phyloP scores from a whole-genome alignment of 169 alveolate genomes.

The Babesia divergens region DNA sequence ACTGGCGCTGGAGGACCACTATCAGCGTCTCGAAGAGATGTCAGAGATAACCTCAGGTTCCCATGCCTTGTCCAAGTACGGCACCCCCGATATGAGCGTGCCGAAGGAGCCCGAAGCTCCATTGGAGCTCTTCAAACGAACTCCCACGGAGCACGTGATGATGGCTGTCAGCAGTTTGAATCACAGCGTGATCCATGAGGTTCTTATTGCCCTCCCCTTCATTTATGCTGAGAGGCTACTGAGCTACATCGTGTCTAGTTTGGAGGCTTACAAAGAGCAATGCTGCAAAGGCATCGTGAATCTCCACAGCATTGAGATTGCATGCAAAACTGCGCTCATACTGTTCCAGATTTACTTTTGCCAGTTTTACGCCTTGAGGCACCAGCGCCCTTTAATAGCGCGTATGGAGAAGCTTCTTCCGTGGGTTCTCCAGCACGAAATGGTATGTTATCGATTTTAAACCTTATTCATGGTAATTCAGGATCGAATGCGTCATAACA shows the following conservation, averaged over 20 bases:
- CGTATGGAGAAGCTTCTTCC: constrained; percentile 29
- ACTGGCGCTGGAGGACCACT: constrained; percentile 22
- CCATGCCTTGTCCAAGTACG: constrained; percentile 5
- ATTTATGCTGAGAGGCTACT: constrained; percentile 45
- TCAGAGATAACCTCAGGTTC: not conserved
- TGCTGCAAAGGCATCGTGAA: not conserved
- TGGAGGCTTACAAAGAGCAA: constrained; percentile 24
- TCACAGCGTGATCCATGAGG: constrained; percentile 52
- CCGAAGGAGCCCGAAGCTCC: constrained; percentile 31
- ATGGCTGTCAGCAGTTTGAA: constrained; percentile 23
- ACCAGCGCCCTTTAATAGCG: constrained; percentile 37
- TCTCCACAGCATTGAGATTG: constrained; percentile 29
- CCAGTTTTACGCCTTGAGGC: constrained; percentile 27
- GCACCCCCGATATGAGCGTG: not conserved
- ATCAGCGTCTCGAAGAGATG: not conserved
- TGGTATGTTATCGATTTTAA: not conserved
- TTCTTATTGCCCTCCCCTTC: constrained; percentile 54
- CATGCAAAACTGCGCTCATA: constrained; percentile 20
- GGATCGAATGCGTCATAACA: constrained; percentile 36
- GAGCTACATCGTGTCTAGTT: constrained; percentile 20
- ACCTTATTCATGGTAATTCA: not conserved
- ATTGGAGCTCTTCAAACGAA: constrained; percentile 28
- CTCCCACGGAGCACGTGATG: constrained; percentile 48
- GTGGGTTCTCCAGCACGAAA: constrained; percentile 14
- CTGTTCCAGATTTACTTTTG: constrained; percentile 42